Base-by-base conservation (phyloP, 2,329 filamentous ascomycete genomes). In the Pyricularia grisea region DNA sequence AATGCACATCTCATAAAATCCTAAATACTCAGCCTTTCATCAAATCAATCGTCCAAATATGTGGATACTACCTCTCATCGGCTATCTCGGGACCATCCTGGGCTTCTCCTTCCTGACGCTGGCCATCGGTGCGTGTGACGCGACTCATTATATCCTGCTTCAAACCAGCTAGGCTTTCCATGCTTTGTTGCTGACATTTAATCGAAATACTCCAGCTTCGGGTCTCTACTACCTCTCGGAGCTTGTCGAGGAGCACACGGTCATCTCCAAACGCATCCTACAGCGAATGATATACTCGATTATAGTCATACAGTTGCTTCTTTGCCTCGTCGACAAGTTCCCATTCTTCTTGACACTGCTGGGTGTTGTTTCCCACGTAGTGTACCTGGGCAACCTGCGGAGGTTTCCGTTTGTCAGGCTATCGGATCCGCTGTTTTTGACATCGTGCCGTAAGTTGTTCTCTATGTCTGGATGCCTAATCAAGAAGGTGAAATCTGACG, bases 141-240 rank as follows among this genome's bases (percentile, higher is more conserved):
- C 30, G 30, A 58, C 55, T 33, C 50, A 14, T 25, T 30, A 42
- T 25, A 17, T 36, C 28, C 33, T 66, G 61, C 69, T 67, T 42
- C 65, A 58, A 60, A 55, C 42, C 55, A 27, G 31, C 17, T 11
- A 50, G n/a, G 42, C 42, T n/a, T 50, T n/a, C 4, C 42, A n/a
- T 50, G 20, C 42, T 50, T 50, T 20, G 7, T 71, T 68, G 65
- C 72, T 75, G 65, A 71, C 67, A 75, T 92, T 95, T 95, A 60
- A 97, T 93, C 23, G 95, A 95, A 58, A 88, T 98, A 30, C 98
- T 99, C 66, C 75, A 92, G 95, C 95, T 58, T 97, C 93, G n/a
- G 95, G 95, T 55, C 88, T 99, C 30, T 99, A 99, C 82, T 99
- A 99, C 79, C 90, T 99, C 68, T 97, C 94, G 28, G 95, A 99